phyloP scores from a whole-genome alignment of 2,329 filamentous ascomycete species.

The Claviceps monticola region DNA sequence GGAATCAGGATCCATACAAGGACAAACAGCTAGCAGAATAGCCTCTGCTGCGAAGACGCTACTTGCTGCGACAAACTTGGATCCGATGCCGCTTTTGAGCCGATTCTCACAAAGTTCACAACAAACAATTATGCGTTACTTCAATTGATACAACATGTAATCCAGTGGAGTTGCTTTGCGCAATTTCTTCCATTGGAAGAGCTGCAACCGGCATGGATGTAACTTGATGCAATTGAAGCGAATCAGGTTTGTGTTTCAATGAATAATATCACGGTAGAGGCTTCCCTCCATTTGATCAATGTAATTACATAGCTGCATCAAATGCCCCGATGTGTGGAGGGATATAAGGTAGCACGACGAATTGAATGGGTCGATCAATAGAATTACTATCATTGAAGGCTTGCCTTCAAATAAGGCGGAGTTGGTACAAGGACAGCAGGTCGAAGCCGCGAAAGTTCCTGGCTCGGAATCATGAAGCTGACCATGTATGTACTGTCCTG shows the following conservation, averaged over 20 bases:
- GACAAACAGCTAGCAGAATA: constrained; percentile 65
- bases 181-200: not conserved
- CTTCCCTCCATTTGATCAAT: not conserved
- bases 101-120: constrained; percentile 71
- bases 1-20: constrained; percentile 79
- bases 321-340: not conserved
- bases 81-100: constrained; percentile 61
- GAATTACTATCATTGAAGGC: too few relatives aligned
- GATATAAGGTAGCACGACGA: not conserved
- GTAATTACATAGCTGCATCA: not conserved
- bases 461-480: too few relatives aligned
- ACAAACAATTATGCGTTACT: constrained; percentile 64
- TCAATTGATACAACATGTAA: constrained; percentile 36
- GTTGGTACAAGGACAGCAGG: too few relatives aligned
- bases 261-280: not conserved
- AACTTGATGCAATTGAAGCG: not conserved
- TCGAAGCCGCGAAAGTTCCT: too few relatives aligned
- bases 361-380: not conserved
- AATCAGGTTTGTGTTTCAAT: not conserved
- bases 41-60: constrained; percentile 67
- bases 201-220: not conserved
- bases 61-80: constrained; percentile 57
- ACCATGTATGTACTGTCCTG: too few relatives aligned
- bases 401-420: too few relatives aligned
- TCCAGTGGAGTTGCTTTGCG: not conserved